Base-by-base conservation (phyloP, 371 early-diverging fungal genomes). In the Mortierella sp. region DNA sequence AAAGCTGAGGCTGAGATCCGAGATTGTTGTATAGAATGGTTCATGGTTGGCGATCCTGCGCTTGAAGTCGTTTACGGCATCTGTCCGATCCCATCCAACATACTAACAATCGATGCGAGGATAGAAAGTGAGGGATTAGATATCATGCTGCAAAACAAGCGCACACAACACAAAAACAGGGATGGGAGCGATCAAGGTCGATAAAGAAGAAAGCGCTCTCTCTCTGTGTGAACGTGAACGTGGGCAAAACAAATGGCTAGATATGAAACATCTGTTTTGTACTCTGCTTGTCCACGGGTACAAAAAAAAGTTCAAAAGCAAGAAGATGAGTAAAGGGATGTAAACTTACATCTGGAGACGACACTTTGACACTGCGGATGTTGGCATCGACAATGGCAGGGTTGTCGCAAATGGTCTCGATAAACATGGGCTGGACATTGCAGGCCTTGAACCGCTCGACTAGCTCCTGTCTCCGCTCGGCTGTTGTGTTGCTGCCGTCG, bases 401-500 rank as follows among this genome's bases (percentile, higher is more conserved):
- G 77, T 94, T 94, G 73, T 95, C 93, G 78, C 98, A 99, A 26
- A 99, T 93, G 75, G 93, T 94, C 87, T 99, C 99, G 74, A 92
- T 87, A 69, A 92, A 93, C 84, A 91, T 77, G 40, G 91, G 89
- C 71, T 96, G 93, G 51, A 98, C 93, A 64, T 93, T 91, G 51
- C 91, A 86, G 67, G 86, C 84, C 74, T 91, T 84, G 73, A 97
- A 92, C 43, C 88, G 83, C n/a, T 95, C 91, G 59, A 93, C 90
- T 21, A 98, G 92, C 61, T 91, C 88, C 64, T 88, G 88, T 46
- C 98, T 91, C 73, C 97, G 91, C 24, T 91, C 92, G 70, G 90
- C 93, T 2, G 96, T 96, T 4, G 96, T 94, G 86, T 99, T 99
- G 59, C 97, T 96, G n/a, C 98, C 98, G 82, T 99, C 99, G 83